Evolutionary conservation across 331 rosid genomes (phyloP), one percentile per base, ranked within the genome.

Genomic region (Quercus lobata): DNA sequence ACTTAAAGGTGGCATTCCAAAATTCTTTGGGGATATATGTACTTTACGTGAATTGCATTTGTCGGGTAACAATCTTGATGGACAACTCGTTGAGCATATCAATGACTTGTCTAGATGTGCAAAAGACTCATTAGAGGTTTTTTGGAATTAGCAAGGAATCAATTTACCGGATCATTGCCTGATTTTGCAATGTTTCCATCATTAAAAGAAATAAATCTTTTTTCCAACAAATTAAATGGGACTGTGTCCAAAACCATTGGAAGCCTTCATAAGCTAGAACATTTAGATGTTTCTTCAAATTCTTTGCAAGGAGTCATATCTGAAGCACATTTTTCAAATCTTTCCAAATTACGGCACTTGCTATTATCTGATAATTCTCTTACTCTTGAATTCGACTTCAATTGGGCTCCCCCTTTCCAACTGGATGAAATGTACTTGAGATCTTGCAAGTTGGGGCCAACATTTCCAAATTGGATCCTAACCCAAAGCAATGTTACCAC

Each of bases 391-490:
- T 37, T 37, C 1, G 46, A 37, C 46, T 7, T 37, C 10, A 37
- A 37, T 37, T 37, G 46, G 46, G 46, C 46, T 37, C 46, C 46
- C 12, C 78, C 89, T 66, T 91, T 89, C 17, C 77, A 82, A 57
- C n/a, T 91, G 11, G 0, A 1, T 0, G 0, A 0, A 0, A 19
- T 87, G 22, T 3, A 0, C 72, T 7, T 83, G 57, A 8, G 56
- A 19, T 83, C 87, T 74, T 84, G 92, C 79, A 89, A 35, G 29
- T 72, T 84, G 2, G 88, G 92, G 68, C 87, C 85, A 16, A 11
- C 72, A 8, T 86, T 88, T 61, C 92, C 90, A 1, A 69, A 72
- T 61, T 86, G 92, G 92, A 63, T 89, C 71, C 77, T 46, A 17
- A 57, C 82, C 9, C 86, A 89, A 53, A 61, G 1, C 6, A 71